Evolutionary conservation across 805 yeast species (phyloP).

Genomic region (Tetrapisispora arboricola): DNA sequence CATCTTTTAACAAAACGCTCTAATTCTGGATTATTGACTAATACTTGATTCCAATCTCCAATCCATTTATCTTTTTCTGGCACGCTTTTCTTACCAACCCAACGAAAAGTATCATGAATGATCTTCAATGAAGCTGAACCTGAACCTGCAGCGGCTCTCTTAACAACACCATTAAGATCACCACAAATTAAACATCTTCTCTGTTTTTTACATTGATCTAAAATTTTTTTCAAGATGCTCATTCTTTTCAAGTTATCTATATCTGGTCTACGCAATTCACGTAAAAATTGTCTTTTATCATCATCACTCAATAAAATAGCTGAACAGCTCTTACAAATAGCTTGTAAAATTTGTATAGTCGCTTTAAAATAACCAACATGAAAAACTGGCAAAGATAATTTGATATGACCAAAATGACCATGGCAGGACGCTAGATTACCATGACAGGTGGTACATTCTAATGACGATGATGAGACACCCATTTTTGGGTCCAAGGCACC

Average conservation of each 20-base stretch:
- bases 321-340: constrained; percentile 86
- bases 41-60: constrained; percentile 68
- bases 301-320: constrained; percentile 63
- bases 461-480: constrained; percentile 88
- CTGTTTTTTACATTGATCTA: constrained; percentile 93
- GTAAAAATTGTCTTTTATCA: constrained; percentile 54
- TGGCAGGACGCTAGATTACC: constrained; percentile 91
- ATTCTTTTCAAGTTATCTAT: constrained; percentile 86
- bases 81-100: constrained; percentile 83
- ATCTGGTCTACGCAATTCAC: constrained; percentile 79
- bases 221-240: constrained; percentile 70
- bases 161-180: constrained; percentile 90
- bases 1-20: constrained; percentile 81
- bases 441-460: constrained; percentile 83
- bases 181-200: constrained; percentile 83
- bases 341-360: constrained; percentile 76
- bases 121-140: constrained; percentile 91
- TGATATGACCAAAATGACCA: constrained; percentile 96
- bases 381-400: constrained; percentile 89
- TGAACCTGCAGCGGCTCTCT: constrained; percentile 86
- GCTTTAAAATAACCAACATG: constrained; percentile 96
- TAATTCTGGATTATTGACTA: constrained; percentile 70
- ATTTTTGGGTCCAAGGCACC: constrained; percentile 89
- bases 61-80: constrained; percentile 85
- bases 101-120: constrained; percentile 90